These are phyloP conservation scores for Trichoderma breve DNA, from an alignment of 2,329 filamentous ascomycete genomes.

Conservation along the genomic window DNA sequence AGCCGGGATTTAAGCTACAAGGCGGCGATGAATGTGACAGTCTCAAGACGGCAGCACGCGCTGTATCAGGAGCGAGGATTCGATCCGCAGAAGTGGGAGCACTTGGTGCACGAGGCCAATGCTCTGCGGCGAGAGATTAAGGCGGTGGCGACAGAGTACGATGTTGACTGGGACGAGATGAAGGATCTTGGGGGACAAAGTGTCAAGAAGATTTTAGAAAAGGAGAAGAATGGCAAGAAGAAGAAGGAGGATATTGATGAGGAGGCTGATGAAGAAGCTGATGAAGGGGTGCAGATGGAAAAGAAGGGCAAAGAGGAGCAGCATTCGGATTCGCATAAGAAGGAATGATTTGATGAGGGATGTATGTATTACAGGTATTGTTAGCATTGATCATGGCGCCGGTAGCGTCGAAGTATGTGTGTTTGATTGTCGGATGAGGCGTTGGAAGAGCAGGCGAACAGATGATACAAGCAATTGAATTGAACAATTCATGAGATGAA, in stretches of 20 bases:
- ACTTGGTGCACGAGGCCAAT: constrained; percentile 76
- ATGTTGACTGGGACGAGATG: constrained; percentile 83
- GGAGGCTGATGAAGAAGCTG: constrained; percentile 32
- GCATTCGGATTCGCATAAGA: not conserved
- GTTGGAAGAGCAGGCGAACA: not conserved
- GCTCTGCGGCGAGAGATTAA: constrained; percentile 74
- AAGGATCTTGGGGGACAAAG: constrained; percentile 69
- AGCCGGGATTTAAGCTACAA: constrained; percentile 86
- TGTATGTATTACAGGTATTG: not conserved
- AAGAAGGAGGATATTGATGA: constrained; percentile 37
- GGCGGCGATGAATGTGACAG: constrained; percentile 81
- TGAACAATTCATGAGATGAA: not conserved
- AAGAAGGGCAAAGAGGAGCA: constrained; percentile 34
- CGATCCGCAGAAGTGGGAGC: constrained; percentile 74
- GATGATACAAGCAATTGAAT: not conserved
- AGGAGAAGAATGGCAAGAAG: constrained; percentile 45
- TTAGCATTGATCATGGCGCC: not conserved
- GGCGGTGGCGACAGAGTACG: constrained; percentile 78
- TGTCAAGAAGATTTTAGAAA: constrained; percentile 55
- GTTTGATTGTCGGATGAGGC: not conserved
- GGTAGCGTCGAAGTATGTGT: not conserved
- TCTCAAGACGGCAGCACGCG: constrained; percentile 71
- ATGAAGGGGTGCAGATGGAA: constrained; percentile 38
- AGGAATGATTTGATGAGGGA: not conserved
- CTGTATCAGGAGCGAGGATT: constrained; percentile 76